Evolutionary conservation across 352 stramenopile genomes (phyloP).

Genomic region (Globisporangium rhizosaccharum): DNA sequence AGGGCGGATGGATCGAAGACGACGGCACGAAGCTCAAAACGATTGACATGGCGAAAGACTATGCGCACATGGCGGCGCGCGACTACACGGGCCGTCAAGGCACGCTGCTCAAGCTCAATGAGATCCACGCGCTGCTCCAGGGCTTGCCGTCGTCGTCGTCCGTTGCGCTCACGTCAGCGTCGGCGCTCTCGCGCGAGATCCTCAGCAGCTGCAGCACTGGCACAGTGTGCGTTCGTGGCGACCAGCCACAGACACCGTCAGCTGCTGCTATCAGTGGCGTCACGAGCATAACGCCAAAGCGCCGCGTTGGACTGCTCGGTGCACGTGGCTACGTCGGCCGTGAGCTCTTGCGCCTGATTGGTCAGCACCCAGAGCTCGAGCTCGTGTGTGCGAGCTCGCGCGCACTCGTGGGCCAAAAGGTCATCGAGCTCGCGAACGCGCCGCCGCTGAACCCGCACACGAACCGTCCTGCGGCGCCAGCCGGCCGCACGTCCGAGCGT

Average conservation of each 20-base stretch:
- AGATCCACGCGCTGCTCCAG: slow-evolving; percentile 84
- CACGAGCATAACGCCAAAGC: slow-evolving; percentile 33
- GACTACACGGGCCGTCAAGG: slow-evolving; percentile 88
- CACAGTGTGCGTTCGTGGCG: slow-evolving; percentile 76
- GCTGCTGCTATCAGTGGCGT: slow-evolving; percentile 14
- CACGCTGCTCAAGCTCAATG: slow-evolving; percentile 89
- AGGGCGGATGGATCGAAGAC: slow-evolving; percentile 85
- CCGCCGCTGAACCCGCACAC: slow-evolving; percentile 83
- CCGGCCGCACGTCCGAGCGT: slow-evolving; percentile 18
- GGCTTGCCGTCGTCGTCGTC: slow-evolving; percentile 71
- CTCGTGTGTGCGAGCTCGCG: slow-evolving; percentile 83
- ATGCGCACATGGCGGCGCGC: slow-evolving; percentile 59
- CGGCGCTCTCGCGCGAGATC: slow-evolving; percentile 75
- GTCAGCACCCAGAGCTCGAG: slow-evolving; percentile 69
- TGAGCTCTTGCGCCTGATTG: slow-evolving; percentile 83
- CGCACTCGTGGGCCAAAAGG: slow-evolving; percentile 69
- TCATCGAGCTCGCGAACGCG: slow-evolving; percentile 65
- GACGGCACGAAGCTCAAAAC: slow-evolving; percentile 79
- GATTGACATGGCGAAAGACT: slow-evolving; percentile 82
- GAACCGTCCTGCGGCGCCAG: slow-evolving; percentile 52
- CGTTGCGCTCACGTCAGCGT: slow-evolving; percentile 82
- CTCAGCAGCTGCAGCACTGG: slow-evolving; percentile 81
- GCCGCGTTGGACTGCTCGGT: slow-evolving; percentile 80
- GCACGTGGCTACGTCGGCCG: slow-evolving; percentile 83
- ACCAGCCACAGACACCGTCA: slow-evolving; percentile 16